These are phyloP conservation scores for Ilex asprella DNA, from an alignment of 257 asterid species.

Conservation along the genomic window DNA sequence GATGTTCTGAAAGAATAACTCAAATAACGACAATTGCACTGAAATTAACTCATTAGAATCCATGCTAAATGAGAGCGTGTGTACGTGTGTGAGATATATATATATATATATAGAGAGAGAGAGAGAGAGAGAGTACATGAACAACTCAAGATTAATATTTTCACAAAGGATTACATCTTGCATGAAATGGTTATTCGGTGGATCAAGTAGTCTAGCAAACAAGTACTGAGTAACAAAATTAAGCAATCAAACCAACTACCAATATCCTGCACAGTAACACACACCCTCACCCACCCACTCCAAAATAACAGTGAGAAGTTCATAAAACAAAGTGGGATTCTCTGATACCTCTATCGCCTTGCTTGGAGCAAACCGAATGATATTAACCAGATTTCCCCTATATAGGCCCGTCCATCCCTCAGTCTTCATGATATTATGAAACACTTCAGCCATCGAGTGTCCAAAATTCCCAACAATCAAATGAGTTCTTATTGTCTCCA, in stretches of 20 bases:
- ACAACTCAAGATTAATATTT: too few species aligned
- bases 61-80: too few species aligned
- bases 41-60: too few species aligned
- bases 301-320: background rate
- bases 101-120: too few species aligned
- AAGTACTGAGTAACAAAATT: background rate
- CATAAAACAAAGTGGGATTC: too few species aligned
- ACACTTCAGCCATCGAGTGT: conserved; percentile 33
- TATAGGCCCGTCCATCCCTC: conserved; percentile 51
- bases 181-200: background rate
- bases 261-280: too few species aligned
- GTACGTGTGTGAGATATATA: too few species aligned
- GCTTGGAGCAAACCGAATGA: conserved; percentile 51
- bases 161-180: too few species aligned
- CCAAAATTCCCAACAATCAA: conserved; percentile 49
- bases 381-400: conserved; percentile 49
- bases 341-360: conserved; percentile 46
- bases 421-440: conserved; percentile 30
- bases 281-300: background rate
- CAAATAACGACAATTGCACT: too few species aligned
- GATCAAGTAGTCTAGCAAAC: background rate
- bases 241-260: background rate
- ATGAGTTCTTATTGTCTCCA: conserved; percentile 49
- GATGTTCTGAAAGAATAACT: too few species aligned
- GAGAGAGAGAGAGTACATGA: too few species aligned